Percentiles rank a stretch among this genome's conserved stretches.
Evolutionary conservation across 1,139 yeast species (phyloP).

Genomic region (Taiozyma sp.): DNA sequence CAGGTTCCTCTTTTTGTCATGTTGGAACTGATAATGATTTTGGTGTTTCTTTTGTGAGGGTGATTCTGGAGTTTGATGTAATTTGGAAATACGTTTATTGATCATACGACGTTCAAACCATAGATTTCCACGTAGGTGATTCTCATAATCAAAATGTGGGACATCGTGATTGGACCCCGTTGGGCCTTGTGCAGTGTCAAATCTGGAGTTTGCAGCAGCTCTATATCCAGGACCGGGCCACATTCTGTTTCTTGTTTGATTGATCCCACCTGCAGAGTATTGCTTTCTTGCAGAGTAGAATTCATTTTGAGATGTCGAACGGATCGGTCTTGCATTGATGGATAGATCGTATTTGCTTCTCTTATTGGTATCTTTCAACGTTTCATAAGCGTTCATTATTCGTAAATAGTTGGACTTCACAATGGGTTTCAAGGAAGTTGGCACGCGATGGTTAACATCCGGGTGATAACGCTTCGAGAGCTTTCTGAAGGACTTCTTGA

Average conservation of each 20-base stretch:
- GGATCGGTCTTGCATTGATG: constrained; percentile 13
- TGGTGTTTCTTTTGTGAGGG: neutral
- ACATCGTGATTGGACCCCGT: constrained; percentile 53
- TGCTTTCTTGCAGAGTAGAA: constrained; percentile 6
- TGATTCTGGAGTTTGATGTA: neutral
- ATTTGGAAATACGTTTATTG: constrained; percentile 28
- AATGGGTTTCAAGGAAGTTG: constrained; percentile 37
- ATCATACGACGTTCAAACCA: constrained; percentile 57
- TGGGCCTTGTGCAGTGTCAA: constrained; percentile 19
- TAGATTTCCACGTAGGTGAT: constrained; percentile 56
- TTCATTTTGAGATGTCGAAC: constrained; percentile 1
- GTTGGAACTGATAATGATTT: constrained; percentile 1
- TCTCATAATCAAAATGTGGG: constrained; percentile 72
- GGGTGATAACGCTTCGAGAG: constrained; percentile 73
- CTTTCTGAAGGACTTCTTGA: constrained; percentile 62
- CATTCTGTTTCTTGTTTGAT: constrained; percentile 30
- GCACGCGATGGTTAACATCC: constrained; percentile 50
- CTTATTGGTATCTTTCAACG: constrained; percentile 48
- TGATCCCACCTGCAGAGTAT: constrained; percentile 33
- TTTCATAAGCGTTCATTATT: constrained; percentile 68
- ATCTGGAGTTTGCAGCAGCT: constrained; percentile 12
- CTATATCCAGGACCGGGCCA: constrained; percentile 11
- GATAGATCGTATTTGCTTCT: constrained; percentile 47
- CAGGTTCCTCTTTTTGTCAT: constrained; percentile 2
- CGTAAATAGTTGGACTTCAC: constrained; percentile 50